phyloP scores from a whole-genome alignment of 208 protist species.

The Herpetomonas muscarum region DNA sequence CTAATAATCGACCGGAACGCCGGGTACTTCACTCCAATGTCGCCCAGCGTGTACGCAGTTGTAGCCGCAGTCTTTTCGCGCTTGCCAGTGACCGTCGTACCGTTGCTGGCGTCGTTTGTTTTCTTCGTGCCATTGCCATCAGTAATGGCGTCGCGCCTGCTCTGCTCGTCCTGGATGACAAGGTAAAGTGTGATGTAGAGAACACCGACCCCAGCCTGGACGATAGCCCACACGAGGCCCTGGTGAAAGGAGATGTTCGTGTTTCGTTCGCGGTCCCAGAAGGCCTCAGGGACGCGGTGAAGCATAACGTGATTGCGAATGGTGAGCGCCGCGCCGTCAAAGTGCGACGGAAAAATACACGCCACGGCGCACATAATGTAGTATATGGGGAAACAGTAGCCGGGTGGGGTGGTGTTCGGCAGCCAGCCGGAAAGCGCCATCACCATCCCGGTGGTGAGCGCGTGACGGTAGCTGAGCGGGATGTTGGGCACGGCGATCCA shows the following conservation, averaged over 20 bases:
- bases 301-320: constrained; percentile 59
- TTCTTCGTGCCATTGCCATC: background rate
- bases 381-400: constrained; percentile 32
- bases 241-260: constrained; percentile 22
- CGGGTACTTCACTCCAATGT: constrained; percentile 25
- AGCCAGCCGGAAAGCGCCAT: constrained; percentile 32
- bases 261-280: constrained; percentile 48
- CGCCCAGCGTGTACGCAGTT: constrained; percentile 38
- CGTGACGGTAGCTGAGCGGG: constrained; percentile 41
- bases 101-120: background rate
- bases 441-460: constrained; percentile 23
- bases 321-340: constrained; percentile 59
- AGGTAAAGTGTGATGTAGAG: constrained; percentile 38
- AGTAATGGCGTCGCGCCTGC: too few relatives aligned
- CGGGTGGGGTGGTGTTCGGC: constrained; percentile 19
- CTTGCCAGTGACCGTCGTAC: background rate
- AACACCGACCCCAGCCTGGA: constrained; percentile 30
- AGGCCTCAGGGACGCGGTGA: constrained; percentile 13
- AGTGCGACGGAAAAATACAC: constrained; percentile 42
- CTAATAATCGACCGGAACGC: constrained; percentile 4
- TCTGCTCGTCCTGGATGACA: constrained; percentile 22
- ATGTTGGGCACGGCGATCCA: constrained; percentile 27
- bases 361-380: constrained; percentile 18
- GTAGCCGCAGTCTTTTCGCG: too few relatives aligned
- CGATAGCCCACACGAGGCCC: constrained; percentile 23